phyloP scores from a whole-genome alignment of 805 yeast species.

The Zygoascus biomembranicola region DNA sequence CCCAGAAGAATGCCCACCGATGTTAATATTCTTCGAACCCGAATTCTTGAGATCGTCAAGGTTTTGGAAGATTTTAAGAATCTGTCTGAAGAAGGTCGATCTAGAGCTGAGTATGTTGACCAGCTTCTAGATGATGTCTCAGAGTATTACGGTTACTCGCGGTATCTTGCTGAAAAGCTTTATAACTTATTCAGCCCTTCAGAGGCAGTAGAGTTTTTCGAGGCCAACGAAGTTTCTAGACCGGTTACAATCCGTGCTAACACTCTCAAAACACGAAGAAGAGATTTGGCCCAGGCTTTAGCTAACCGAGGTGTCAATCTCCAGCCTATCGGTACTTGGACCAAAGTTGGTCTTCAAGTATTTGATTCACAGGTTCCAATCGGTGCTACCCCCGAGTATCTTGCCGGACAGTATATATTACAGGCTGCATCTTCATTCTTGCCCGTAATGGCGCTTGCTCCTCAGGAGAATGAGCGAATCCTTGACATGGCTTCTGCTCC shows the following conservation, averaged over 20 bases:
- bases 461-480: conserved; percentile 94
- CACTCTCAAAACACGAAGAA: conserved; percentile 86
- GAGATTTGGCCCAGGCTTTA: conserved; percentile 90
- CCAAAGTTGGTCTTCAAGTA: conserved; percentile 94
- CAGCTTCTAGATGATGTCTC: conserved; percentile 80
- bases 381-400: conserved; percentile 98
- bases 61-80: conserved; percentile 85
- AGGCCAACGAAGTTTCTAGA: conserved; percentile 94
- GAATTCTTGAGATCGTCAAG: conserved; percentile 92
- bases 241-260: conserved; percentile 98
- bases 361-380: conserved; percentile 99
- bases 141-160: conserved; percentile 88
- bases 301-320: conserved; percentile 95
- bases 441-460: conserved; percentile 96
- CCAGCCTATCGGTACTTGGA: conserved; percentile 97
- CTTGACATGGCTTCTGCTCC: conserved; percentile 99
- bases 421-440: conserved; percentile 98
- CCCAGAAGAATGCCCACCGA: conserved; percentile 46
- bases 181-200: conserved; percentile 87
- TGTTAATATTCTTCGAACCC: conserved; percentile 73
- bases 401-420: conserved; percentile 94
- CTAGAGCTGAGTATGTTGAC: conserved; percentile 74
- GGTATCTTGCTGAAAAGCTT: conserved; percentile 86
- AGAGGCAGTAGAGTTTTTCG: conserved; percentile 97
- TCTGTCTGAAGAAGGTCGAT: conserved; percentile 75